Evolutionary conservation across 2,329 filamentous ascomycete genomes (phyloP).

Genomic region (Ophiostoma ulmi): DNA sequence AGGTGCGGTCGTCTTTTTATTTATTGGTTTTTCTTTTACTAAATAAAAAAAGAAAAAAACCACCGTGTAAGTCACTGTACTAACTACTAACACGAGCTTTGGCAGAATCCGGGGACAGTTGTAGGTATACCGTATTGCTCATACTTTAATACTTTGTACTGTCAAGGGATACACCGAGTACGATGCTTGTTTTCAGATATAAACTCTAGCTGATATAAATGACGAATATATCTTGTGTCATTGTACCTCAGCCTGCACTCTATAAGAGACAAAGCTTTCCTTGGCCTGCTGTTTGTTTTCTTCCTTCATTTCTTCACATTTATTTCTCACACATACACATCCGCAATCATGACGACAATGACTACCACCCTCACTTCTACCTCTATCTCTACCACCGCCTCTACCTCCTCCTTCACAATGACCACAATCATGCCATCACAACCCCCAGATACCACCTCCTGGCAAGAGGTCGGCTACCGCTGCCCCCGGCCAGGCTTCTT

Average conservation of each 20-base stretch:
- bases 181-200: not conserved
- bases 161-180: not conserved
- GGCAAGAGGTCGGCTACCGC: slow-evolving; percentile 26
- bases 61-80: slow-evolving; percentile 16
- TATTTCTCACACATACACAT: not conserved
- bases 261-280: not conserved
- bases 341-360: slow-evolving; percentile 2
- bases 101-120: slow-evolving; percentile 1
- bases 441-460: slow-evolving; percentile 19
- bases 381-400: not conserved
- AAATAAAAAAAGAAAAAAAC: not conserved
- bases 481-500: slow-evolving; percentile 27
- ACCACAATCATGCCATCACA: not conserved
- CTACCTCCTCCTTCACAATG: not conserved
- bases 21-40: not conserved
- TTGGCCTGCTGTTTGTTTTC: not conserved
- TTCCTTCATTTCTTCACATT: not conserved
- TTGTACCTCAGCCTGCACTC: not conserved
- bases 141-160: not conserved
- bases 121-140: not conserved
- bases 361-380: not conserved
- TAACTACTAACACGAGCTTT: slow-evolving; percentile 8
- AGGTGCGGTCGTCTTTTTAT: slow-evolving; percentile 12
- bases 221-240: not conserved
- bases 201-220: not conserved